Evolutionary conservation across 108 stramenopile species (phyloP), one percentile per base, ranked within the genome.

Genomic region (Nitzschia putrida): DNA sequence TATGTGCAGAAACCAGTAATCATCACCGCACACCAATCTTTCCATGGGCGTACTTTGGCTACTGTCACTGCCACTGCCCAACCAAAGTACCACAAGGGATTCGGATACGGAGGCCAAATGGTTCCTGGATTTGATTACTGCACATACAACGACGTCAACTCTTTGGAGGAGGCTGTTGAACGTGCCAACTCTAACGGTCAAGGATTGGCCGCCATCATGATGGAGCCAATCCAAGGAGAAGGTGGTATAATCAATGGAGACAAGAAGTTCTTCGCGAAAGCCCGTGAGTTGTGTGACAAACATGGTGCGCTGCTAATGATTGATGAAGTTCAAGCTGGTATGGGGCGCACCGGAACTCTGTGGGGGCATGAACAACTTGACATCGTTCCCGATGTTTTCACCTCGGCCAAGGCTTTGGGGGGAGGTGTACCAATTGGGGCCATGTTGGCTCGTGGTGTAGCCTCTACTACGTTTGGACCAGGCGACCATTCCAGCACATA

Each of bases 391-490:
- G 97, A 99, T 81, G 83, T 97, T 0, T 88, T 99, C 72, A 97
- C 97, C 34, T 88, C 88, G 29, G 98, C 98, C 25, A 99, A 99
- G 83, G 97, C 98, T 0, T 82, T 99, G 69, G 98, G 97, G 11
- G 97, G 95, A 12, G 98, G 98, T 43, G 95, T 99, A 12, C 98
- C 98, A 9, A 97, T 99, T 61, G 98, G 98, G 44, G 98, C 98
- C 70, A 96, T 99, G 95, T 85, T 99, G 83, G 90, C 92, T 29
- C 71, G 81, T 40, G 96, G 94, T 21, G 91, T 79, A 8, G 91
- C 85, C 0, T 90, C 87, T n/a, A 74, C 84, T 64, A 89, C 93
- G 34, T 95, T 98, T 72, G 89, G 90, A 57, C 97, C 97, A 13
- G 98, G 98, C n/a, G 92, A 95, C 80, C 98, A 99, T 76, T 97